Base-by-base conservation (phyloP, 768 basidiomycete species). In the Hericium alpestre region DNA sequence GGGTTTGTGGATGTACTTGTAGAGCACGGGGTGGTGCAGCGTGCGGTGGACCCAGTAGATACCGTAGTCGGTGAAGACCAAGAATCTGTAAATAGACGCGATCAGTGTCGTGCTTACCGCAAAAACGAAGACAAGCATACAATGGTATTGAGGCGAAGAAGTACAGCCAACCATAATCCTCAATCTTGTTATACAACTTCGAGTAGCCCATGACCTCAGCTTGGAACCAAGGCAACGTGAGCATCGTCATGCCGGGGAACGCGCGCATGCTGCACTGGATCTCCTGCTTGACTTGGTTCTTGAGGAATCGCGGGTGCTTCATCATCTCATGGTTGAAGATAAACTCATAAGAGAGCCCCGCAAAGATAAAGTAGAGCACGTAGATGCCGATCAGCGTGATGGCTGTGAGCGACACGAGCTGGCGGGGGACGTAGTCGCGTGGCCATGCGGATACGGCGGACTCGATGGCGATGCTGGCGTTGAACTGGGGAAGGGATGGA, bases 11-110 rank as follows among this genome's bases (percentile, higher is more conserved):
- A 99, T 65, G 56, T 77, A 73, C 69, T 95, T 98, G 78, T 99
- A 99, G 57, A 96, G 63, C 40, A 76, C 55, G 1, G 95, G 95
- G 58, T 86, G 74, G 67, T 99, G 96, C 56, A 95, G 76, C 72
- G 79, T 77, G 23, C 96, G 84, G 67, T 99, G 96, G n/a, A 95
- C 76, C 93, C 94, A 97, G 69, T 99, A 99, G 61, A 99, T 90
- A 64, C 79, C 75, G 64, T 92, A 90, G 71, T 99, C 96, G 16
- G 95, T 99, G 70, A 91, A 90, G 18, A 87, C 60, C 58, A 94
- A 67, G 77, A 88, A 93, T 58, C 84, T 87, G 65, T 39, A 22
- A 5, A 10, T 32, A 32, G 32, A 32, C 6, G 6, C 6, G 4
- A 32, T 32, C 32, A 32, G 8, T 10, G 7, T 7, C 9, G 9